Conservation (phyloP, 1,139 yeast genomes). For the Debaryomycetaceae sp. region DNA sequence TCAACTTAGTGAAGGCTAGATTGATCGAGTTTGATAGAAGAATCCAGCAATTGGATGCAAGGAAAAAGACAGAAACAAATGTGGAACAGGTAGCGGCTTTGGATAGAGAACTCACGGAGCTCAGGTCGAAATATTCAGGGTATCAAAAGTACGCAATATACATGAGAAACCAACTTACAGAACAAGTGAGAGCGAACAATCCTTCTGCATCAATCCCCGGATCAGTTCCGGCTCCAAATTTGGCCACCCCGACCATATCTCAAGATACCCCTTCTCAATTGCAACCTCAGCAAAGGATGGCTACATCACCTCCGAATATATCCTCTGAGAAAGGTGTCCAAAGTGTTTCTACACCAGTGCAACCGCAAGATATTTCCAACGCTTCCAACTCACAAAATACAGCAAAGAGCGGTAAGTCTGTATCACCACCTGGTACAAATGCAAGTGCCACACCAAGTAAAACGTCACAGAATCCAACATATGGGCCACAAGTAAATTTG, state of each 20-base stretch:
- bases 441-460: conserved; percentile 6
- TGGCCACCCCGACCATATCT: not conserved
- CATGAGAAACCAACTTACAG: conserved; percentile 37
- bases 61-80: conserved; percentile 19
- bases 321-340: not conserved
- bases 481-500: conserved; percentile 19
- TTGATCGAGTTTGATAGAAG: conserved; percentile 44
- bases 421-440: conserved; percentile 8
- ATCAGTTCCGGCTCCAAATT: conserved; percentile 1
- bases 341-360: conserved; percentile 3
- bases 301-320: conserved; percentile 2
- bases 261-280: conserved; percentile 3
- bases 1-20: conserved; percentile 37
- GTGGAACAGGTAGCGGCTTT: conserved; percentile 31
- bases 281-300: conserved; percentile 3
- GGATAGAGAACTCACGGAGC: conserved; percentile 34
- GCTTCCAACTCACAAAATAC: not conserved
- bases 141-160: conserved; percentile 38
- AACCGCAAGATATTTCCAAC: not conserved
- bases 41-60: conserved; percentile 23
- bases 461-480: conserved; percentile 6
- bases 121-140: conserved; percentile 32
- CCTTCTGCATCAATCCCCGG: conserved; percentile 3
- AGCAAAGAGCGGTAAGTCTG: conserved; percentile 5
- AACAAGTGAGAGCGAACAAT: conserved; percentile 23